Conservation (phyloP, 345 rosid genomes). For the Rhodamnia argentea region DNA sequence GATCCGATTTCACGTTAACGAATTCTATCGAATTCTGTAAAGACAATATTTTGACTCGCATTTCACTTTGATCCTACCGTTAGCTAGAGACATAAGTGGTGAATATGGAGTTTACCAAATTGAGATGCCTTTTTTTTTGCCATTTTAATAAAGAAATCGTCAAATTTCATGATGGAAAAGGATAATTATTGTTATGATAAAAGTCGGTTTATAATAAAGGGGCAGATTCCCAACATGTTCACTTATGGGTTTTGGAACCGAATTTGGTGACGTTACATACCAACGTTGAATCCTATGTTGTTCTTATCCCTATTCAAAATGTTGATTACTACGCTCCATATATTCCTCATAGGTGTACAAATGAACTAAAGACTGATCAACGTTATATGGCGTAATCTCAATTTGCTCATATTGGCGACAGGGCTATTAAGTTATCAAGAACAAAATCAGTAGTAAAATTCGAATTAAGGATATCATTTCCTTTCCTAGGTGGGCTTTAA, state of each 20-base stretch:
- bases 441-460: background rate
- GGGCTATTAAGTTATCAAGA: background rate
- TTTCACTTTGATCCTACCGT: background rate
- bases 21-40: fast-evolving
- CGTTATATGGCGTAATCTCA: too few relatives aligned
- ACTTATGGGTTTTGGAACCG: background rate
- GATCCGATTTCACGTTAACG: background rate
- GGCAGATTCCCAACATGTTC: background rate
- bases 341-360: too few relatives aligned
- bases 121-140: background rate
- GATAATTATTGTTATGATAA: background rate
- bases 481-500: background rate
- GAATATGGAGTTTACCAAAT: background rate
- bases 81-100: background rate
- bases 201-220: background rate
- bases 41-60: background rate
- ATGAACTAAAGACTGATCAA: too few relatives aligned
- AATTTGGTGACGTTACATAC: too few relatives aligned
- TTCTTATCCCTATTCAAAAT: too few relatives aligned
- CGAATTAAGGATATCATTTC: background rate
- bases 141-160: background rate
- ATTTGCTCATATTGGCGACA: background rate
- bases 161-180: background rate
- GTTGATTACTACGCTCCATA: too few relatives aligned
- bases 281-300: too few relatives aligned